A percentile compares a stretch with the other conserved stretches of the same genome.
phyloP scores from a whole-genome alignment of 371 early-diverging fungal genomes.

The Batkoa obscura region DNA sequence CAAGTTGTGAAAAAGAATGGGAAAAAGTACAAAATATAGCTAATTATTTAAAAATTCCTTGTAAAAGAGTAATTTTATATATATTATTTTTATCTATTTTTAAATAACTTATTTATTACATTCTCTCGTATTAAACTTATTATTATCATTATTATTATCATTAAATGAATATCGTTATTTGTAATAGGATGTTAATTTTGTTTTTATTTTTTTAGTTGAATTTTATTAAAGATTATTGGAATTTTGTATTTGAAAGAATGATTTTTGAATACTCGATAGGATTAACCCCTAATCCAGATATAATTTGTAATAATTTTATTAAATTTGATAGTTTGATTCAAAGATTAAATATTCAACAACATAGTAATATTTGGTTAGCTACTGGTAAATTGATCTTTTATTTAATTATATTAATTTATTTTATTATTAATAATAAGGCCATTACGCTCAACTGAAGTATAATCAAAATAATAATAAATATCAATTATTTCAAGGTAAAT shows the following conservation, averaged over 20 bases:
- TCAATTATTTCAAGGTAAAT: constrained; percentile 7
- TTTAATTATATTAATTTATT: neutral
- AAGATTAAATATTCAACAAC: constrained; percentile 13
- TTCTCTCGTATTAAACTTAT: too few relatives aligned
- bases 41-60: constrained; percentile 36
- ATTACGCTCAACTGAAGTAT: constrained; percentile 44
- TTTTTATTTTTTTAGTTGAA: constrained; percentile 45
- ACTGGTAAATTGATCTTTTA: neutral
- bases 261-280: constrained; percentile 49
- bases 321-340: constrained; percentile 66
- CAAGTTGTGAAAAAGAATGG: constrained; percentile 63
- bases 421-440: constrained; percentile 33
- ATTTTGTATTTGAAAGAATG: constrained; percentile 58
- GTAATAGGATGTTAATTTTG: too few relatives aligned
- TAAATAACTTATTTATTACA: too few relatives aligned
- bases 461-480: constrained; percentile 7
- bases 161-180: too few relatives aligned
- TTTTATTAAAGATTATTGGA: constrained; percentile 84
- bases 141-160: too few relatives aligned
- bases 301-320: constrained; percentile 71
- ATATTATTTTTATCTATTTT: too few relatives aligned
- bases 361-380: constrained; percentile 9
- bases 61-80: constrained; percentile 25
- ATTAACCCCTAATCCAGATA: constrained; percentile 84
- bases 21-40: constrained; percentile 62